A percentile compares a stretch with the other conserved stretches of the same genome.
These are phyloP conservation scores for Trichoderma sp. DNA, from an alignment of 2,329 filamentous ascomycete genomes.

Conservation along the genomic window DNA sequence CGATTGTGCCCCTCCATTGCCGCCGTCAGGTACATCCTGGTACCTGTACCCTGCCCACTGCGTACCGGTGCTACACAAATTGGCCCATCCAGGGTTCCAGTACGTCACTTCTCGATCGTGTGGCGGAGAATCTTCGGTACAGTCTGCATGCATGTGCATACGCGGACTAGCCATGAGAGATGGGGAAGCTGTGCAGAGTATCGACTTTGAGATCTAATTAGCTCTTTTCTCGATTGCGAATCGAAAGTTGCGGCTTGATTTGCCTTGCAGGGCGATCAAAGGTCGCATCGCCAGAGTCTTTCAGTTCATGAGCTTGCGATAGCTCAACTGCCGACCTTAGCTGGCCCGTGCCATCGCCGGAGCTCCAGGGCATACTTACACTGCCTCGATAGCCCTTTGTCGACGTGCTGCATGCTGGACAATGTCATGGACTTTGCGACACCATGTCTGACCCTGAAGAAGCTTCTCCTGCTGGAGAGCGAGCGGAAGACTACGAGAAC, in stretches of 20 bases:
- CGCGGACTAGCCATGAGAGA: slow-evolving; percentile 10
- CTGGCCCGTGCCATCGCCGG: not conserved
- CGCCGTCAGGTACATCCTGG: not conserved
- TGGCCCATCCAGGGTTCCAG: not conserved
- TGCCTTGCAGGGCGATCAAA: not conserved
- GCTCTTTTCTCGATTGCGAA: not conserved
- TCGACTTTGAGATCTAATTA: not conserved
- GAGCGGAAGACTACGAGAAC: slow-evolving; percentile 41
- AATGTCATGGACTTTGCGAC: slow-evolving; percentile 41
- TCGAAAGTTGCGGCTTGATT: not conserved
- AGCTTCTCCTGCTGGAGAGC: slow-evolving; percentile 40
- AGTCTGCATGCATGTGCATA: slow-evolving; percentile 13
- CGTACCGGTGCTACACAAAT: not conserved
- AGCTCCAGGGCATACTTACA: not conserved
- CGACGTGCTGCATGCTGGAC: slow-evolving; percentile 9
- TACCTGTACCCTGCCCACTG: not conserved
- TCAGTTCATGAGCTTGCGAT: slow-evolving; percentile 10
- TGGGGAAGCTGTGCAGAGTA: slow-evolving; percentile 11
- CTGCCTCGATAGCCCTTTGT: not conserved
- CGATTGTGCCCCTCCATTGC: not conserved
- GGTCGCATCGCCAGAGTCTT: not conserved
- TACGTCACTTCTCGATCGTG: slow-evolving; percentile 9
- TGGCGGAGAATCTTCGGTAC: slow-evolving; percentile 19
- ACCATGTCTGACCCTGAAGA: slow-evolving; percentile 51
- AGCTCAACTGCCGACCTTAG: not conserved